Percentiles rank a stretch among this genome's conserved stretches.
phyloP scores from a whole-genome alignment of 2,329 filamentous ascomycete species.

The Pyricularia sp. region DNA sequence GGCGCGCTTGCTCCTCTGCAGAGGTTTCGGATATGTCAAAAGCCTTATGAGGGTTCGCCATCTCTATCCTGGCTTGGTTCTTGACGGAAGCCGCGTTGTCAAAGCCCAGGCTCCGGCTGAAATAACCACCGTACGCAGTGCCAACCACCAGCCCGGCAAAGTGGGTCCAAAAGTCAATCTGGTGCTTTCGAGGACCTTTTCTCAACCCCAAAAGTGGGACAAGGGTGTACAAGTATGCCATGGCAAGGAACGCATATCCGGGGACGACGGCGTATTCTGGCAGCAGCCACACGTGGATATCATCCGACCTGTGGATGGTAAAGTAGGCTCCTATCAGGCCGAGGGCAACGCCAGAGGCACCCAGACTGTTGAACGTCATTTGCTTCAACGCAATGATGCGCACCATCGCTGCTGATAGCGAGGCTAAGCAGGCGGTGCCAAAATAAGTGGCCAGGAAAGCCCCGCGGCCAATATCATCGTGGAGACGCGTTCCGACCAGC shows the following conservation, averaged over 20 bases:
- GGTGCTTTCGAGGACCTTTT: conserved; percentile 20
- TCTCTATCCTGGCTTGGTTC: not conserved
- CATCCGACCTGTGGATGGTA: conserved; percentile 46
- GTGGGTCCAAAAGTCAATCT: conserved; percentile 43
- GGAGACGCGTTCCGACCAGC: conserved; percentile 56
- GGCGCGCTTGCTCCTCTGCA: not conserved
- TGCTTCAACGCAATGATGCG: not conserved
- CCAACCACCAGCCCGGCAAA: conserved; percentile 41
- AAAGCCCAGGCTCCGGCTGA: conserved; percentile 15
- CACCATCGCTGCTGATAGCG: conserved; percentile 37
- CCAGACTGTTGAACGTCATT: conserved; percentile 32
- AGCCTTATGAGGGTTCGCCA: not conserved
- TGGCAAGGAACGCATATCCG: conserved; percentile 28
- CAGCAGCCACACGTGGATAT: conserved; percentile 47
- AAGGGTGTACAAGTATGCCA: not conserved
- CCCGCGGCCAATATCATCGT: conserved; percentile 61
- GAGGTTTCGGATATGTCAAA: not conserved
- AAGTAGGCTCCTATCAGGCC: conserved; percentile 55
- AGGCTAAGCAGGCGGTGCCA: conserved; percentile 43
- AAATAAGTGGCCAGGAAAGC: conserved; percentile 62
- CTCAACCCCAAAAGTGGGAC: not conserved
- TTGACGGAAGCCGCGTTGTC: not conserved
- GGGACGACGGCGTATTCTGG: conserved; percentile 43
- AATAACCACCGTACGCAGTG: conserved; percentile 26
- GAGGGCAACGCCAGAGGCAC: conserved; percentile 57